phyloP scores from a whole-genome alignment of 2,329 filamentous ascomycete genomes.

The Curvularia verruculosa region DNA sequence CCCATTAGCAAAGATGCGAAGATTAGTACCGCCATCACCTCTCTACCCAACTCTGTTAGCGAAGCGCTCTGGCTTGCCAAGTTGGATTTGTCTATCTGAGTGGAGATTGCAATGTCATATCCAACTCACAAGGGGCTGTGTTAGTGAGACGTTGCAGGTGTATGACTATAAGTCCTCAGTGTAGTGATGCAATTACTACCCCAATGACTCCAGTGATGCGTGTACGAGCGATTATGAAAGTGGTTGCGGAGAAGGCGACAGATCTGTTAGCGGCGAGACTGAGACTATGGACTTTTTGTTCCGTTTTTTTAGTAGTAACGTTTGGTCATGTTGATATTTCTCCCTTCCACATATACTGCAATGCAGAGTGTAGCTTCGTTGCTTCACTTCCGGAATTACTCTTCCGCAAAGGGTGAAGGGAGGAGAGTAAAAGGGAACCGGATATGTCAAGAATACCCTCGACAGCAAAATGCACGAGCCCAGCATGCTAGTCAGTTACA shows the following conservation, averaged over 20 bases:
- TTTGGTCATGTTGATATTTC: neutral
- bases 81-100: slow-evolving; percentile 27
- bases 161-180: slow-evolving; percentile 28
- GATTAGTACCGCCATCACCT: slow-evolving; percentile 5
- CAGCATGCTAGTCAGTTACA: neutral
- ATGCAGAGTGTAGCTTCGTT: neutral
- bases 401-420: neutral
- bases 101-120: slow-evolving; percentile 29
- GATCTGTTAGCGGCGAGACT: slow-evolving; percentile 7
- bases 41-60: too few relatives aligned
- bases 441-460: neutral
- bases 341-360: neutral
- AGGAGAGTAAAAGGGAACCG: neutral
- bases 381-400: neutral
- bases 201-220: slow-evolving; percentile 28
- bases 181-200: slow-evolving; percentile 34
- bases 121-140: slow-evolving; percentile 22
- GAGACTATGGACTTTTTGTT: neutral
- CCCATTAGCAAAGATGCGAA: slow-evolving; percentile 29
- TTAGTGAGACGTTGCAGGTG: slow-evolving; percentile 23
- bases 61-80: slow-evolving; percentile 1
- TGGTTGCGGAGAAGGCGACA: slow-evolving; percentile 9
- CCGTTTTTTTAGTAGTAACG: neutral
- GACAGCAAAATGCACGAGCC: neutral
- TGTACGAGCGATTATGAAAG: slow-evolving; percentile 25